Conservation (phyloP, 2,329 filamentous ascomycete species). For the Clonostachys rhizophaga region DNA sequence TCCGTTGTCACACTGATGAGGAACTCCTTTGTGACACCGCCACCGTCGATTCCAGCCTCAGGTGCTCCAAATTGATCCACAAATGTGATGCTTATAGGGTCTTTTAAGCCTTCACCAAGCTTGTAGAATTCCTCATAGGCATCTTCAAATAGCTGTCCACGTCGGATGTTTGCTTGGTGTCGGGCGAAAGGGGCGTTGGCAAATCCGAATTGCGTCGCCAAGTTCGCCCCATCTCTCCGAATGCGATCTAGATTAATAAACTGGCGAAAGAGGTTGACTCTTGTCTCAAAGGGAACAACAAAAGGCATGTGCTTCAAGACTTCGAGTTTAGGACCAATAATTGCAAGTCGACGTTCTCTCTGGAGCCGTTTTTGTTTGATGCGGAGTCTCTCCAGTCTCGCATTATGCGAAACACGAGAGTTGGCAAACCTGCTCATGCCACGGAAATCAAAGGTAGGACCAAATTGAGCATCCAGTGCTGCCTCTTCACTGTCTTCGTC, state of each 20-base stretch:
- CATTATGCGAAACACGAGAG: constrained; percentile 52
- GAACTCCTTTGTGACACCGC: constrained; percentile 96
- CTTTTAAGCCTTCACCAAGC: constrained; percentile 79
- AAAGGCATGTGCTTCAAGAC: constrained; percentile 96
- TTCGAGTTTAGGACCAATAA: constrained; percentile 80
- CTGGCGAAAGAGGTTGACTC: constrained; percentile 88
- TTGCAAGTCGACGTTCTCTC: constrained; percentile 67
- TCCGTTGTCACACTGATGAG: constrained; percentile 83
- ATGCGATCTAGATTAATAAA: constrained; percentile 73
- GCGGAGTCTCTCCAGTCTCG: constrained; percentile 58
- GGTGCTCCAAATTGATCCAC: constrained; percentile 82
- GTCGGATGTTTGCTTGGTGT: constrained; percentile 75
- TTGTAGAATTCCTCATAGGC: constrained; percentile 80
- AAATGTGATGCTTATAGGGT: constrained; percentile 95
- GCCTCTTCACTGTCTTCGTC: constrained; percentile 28
- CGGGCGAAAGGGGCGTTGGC: not conserved
- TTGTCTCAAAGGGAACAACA: constrained; percentile 85
- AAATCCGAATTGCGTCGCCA: not conserved
- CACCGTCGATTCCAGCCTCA: constrained; percentile 94
- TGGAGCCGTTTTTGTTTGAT: constrained; percentile 62
- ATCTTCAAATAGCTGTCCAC: constrained; percentile 78
- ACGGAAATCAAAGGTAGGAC: constrained; percentile 16
- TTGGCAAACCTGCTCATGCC: not conserved
- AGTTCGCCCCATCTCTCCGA: constrained; percentile 11
- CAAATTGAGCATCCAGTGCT: constrained; percentile 16